Evolutionary conservation across 2,329 filamentous ascomycete genomes (phyloP).

Genomic region (Cercospora citrullina): DNA sequence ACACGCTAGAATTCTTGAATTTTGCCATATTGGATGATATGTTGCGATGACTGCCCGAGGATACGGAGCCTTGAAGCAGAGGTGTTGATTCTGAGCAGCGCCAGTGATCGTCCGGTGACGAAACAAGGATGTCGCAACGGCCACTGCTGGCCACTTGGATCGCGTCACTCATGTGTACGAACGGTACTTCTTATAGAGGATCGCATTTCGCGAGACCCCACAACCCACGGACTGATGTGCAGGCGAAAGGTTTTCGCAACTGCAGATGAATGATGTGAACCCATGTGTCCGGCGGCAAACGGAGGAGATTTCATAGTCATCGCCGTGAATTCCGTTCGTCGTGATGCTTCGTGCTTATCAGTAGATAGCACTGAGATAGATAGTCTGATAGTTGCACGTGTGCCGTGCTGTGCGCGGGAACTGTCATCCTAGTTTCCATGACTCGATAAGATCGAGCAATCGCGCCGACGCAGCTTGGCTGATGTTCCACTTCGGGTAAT

Average conservation of each 20-base stretch:
- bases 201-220: background rate
- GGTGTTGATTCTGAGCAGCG: slow-evolving; percentile 14
- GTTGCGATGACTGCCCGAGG: background rate
- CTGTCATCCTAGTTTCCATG: slow-evolving; percentile 9
- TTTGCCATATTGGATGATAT: slow-evolving; percentile 43
- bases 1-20: slow-evolving; percentile 41
- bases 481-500: background rate
- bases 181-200: slow-evolving; percentile 13
- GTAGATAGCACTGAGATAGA: slow-evolving; percentile 11
- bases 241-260: slow-evolving; percentile 16
- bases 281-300: slow-evolving; percentile 5
- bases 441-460: slow-evolving; percentile 22
- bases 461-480: background rate
- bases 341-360: slow-evolving; percentile 8
- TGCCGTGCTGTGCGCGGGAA: slow-evolving; percentile 2
- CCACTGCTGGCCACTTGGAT: background rate
- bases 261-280: slow-evolving; percentile 10
- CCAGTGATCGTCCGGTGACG: background rate
- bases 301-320: slow-evolving; percentile 7
- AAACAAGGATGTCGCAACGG: background rate
- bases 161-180: slow-evolving; percentile 3
- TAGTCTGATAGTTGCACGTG: slow-evolving; percentile 11
- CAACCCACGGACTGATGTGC: slow-evolving; percentile 9
- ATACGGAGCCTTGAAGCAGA: slow-evolving; percentile 9
- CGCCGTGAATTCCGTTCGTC: slow-evolving; percentile 11